Conservation (phyloP, 208 protist genomes). For the Novymonas esmeraldas region DNA sequence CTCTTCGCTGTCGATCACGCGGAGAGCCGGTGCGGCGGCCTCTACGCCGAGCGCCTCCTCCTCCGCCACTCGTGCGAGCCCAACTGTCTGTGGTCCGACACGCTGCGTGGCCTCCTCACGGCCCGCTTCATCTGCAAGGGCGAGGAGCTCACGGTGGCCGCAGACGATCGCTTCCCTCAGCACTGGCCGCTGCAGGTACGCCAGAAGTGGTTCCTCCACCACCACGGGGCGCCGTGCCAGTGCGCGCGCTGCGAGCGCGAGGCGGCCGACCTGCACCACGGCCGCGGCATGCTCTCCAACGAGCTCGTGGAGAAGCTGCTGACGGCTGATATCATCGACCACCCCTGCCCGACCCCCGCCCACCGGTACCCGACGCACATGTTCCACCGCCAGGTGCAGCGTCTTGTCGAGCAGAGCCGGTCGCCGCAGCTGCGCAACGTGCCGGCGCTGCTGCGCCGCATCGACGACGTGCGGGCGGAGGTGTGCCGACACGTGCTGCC, state of each 20-base stretch:
- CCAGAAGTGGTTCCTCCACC: slow-evolving; percentile 45
- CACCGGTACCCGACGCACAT: slow-evolving; percentile 44
- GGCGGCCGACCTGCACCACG: slow-evolving; percentile 28
- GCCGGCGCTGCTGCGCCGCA: slow-evolving; percentile 5
- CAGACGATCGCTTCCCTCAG: slow-evolving; percentile 42
- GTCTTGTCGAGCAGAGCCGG: slow-evolving; percentile 24
- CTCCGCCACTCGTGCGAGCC: slow-evolving; percentile 63
- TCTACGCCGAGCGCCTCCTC: slow-evolving; percentile 36
- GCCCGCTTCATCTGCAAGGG: slow-evolving; percentile 54
- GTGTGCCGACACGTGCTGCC: slow-evolving; percentile 29
- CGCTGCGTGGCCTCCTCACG: slow-evolving; percentile 31
- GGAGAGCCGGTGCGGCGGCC: slow-evolving; percentile 19
- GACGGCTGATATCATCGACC: slow-evolving; percentile 30
- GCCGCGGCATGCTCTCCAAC: slow-evolving; percentile 43
- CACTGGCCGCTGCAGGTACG: slow-evolving; percentile 57
- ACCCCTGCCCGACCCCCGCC: slow-evolving; percentile 13
- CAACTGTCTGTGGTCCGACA: slow-evolving; percentile 53
- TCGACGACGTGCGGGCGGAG: slow-evolving; percentile 20
- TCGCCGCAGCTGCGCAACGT: slow-evolving; percentile 5
- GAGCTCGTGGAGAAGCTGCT: slow-evolving; percentile 49
- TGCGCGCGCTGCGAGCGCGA: slow-evolving; percentile 49
- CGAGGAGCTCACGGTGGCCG: slow-evolving; percentile 52
- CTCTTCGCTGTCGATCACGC: slow-evolving; percentile 16
- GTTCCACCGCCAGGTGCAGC: slow-evolving; percentile 39
- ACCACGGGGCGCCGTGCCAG: slow-evolving; percentile 46